These are phyloP conservation scores for Salix koriyanagi DNA, from an alignment of 345 rosid genomes.

Conservation along the genomic window DNA sequence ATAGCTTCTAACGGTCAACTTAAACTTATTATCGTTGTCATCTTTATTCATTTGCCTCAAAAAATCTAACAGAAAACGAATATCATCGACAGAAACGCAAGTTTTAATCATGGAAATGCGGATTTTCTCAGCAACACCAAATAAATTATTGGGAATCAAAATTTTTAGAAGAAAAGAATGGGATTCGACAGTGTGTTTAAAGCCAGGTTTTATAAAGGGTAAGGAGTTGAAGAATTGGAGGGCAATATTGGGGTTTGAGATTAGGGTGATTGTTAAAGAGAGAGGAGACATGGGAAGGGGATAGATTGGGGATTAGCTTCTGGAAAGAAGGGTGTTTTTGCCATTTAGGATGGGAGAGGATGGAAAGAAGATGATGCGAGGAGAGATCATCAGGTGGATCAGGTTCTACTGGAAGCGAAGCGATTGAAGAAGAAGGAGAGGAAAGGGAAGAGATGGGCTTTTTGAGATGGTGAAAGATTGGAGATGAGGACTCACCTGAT, in stretches of 20 bases:
- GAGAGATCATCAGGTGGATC: conserved; percentile 34
- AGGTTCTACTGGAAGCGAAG: conserved; percentile 15
- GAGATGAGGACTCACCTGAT: conserved; percentile 13
- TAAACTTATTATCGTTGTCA: conserved; percentile 36
- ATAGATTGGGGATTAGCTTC: conserved; percentile 35
- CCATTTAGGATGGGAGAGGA: conserved; percentile 55
- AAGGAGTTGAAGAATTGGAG: conserved; percentile 53
- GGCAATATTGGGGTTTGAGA: conserved; percentile 43
- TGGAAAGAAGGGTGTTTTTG: conserved; percentile 41
- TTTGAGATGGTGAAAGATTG: conserved; percentile 12
- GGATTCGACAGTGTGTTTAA: conserved; percentile 46
- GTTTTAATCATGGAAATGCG: conserved; percentile 46
- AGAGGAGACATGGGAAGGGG: conserved; percentile 48
- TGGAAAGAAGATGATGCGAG: conserved; percentile 32
- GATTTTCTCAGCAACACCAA: conserved; percentile 41
- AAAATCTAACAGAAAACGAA: conserved; percentile 32
- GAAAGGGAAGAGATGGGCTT: conserved; percentile 13
- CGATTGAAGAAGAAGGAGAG: conserved; percentile 6
- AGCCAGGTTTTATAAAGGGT: conserved; percentile 34
- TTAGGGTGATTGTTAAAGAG: conserved; percentile 34
- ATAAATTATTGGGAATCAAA: conserved; percentile 31
- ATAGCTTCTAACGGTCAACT: conserved; percentile 48
- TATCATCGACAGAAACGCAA: conserved; percentile 42
- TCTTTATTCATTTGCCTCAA: conserved; percentile 39
- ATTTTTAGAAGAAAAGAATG: conserved; percentile 45